Conservation (phyloP, 2,329 filamentous ascomycete genomes). For the Aspergillaceae sp. region DNA sequence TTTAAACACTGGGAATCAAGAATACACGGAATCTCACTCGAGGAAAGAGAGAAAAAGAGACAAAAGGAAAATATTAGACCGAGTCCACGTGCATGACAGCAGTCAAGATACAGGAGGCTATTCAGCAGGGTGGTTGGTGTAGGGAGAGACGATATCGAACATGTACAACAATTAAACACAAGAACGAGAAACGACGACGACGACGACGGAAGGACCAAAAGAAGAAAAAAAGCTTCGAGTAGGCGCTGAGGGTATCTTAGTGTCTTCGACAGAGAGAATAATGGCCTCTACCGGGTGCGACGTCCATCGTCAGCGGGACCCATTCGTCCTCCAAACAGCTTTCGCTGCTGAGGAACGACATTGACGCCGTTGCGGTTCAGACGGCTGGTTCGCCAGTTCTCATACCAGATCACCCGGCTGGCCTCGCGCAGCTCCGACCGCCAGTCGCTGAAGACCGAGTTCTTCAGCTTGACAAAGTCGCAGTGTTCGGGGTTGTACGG, state of each 20-base stretch:
- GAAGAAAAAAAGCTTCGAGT: not conserved
- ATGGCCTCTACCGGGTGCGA: constrained; percentile 13
- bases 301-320: constrained; percentile 19
- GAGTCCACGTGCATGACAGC: not conserved
- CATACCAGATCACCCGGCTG: constrained; percentile 88
- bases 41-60: not conserved
- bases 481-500: constrained; percentile 87
- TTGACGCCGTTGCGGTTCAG: constrained; percentile 25
- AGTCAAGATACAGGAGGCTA: too few relatives aligned
- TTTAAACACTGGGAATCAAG: not conserved
- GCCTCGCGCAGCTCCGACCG: constrained; percentile 80
- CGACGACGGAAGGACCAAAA: not conserved
- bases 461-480: constrained; percentile 84
- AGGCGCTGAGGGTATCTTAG: too few relatives aligned
- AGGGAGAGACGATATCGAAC: too few relatives aligned
- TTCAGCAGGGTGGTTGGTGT: too few relatives aligned
- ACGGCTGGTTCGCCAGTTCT: constrained; percentile 71
- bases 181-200: too few relatives aligned
- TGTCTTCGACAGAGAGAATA: too few relatives aligned
- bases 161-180: too few relatives aligned
- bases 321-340: constrained; percentile 19
- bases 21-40: constrained; percentile 1
- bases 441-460: constrained; percentile 91
- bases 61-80: not conserved
- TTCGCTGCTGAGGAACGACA: constrained; percentile 14